phyloP scores from a whole-genome alignment of 2,329 filamentous ascomycete genomes.

The Aspergillus sclerotialis region DNA sequence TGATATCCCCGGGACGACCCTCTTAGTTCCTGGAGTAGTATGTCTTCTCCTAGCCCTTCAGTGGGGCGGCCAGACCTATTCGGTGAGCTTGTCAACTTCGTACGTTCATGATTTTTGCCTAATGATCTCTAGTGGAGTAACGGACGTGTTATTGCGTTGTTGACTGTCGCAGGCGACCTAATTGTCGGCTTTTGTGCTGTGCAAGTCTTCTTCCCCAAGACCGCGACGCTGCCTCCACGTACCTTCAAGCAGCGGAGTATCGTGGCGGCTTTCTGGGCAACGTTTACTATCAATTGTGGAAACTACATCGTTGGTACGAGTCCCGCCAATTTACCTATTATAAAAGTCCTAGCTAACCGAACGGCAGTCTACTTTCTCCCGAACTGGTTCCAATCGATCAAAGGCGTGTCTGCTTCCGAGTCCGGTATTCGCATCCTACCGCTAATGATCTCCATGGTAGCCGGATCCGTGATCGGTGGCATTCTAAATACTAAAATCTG shows the following conservation, averaged over 20 bases:
- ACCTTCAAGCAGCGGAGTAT: constrained; percentile 9
- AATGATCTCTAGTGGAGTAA: constrained; percentile 19
- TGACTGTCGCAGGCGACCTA: constrained; percentile 18
- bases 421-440: not conserved
- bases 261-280: constrained; percentile 3
- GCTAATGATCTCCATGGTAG: not conserved
- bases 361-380: constrained; percentile 2
- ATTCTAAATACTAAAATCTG: constrained; percentile 12
- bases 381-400: constrained; percentile 1
- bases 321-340: no score
- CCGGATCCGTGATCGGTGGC: constrained; percentile 4
- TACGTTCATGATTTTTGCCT: not conserved
- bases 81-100: no score
- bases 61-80: constrained; percentile 36
- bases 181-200: constrained; percentile 5
- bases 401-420: not conserved
- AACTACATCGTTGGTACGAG: constrained; percentile 1
- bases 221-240: constrained; percentile 11
- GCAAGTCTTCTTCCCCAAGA: constrained; percentile 1
- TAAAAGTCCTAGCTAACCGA: no score
- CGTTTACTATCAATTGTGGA: not conserved
- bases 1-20: constrained; percentile 53
- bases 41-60: constrained; percentile 57
- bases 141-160: constrained; percentile 21
- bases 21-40: constrained; percentile 54